Evolutionary conservation across 2,329 filamentous ascomycete species (phyloP), one percentile per base, ranked within the genome.

Genomic region (Aplosporella prunicola): DNA sequence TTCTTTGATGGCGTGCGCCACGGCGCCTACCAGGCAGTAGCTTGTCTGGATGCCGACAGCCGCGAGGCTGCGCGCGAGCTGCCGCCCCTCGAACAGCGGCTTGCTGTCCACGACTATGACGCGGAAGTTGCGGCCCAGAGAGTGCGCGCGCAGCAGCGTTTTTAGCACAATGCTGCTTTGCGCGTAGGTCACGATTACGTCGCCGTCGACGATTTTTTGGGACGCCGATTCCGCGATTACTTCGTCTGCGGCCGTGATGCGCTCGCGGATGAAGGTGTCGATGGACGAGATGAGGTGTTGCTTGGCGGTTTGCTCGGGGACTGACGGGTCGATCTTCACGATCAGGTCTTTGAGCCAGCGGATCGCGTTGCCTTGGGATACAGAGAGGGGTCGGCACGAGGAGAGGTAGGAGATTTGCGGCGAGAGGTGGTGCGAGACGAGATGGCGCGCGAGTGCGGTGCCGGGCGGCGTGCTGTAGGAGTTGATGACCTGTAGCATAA

Each of bases 341-440:
- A 98, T 89, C 52, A 86, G 78, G 32, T 94, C 76, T 67, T 98
- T 98, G 33, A 98, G 72, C 71, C 87, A 89, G 38, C 91, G 78
- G 55, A 98, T 93, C 23, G 87, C 87, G 58, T 96, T 98, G 43
- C 91, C 91, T 80, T 96, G 94, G 44, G 85, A 86, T 61, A 94
- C 91, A 47, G 85, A 93, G 63, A 98, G 83, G 22, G 91, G 88
- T n/a, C 91, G 80, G 55, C 88, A 95, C 48, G 86, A 86, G 43
- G 85, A 84, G 43, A 98, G 74, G 55, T 93, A 95, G 47, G 93
- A 87, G 53, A 98, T 95, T 62, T 98, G 91, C 24, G 88, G 85
- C 52, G 87, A 91, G 42, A 98, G 77, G 46, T 86, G 79, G 60
- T 96, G 86, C 9, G 84, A 82, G 20, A 86, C 91, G 51, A 98